Conservation (phyloP, 805 yeast genomes). For the Groenewaldozyma salmanticensis region DNA sequence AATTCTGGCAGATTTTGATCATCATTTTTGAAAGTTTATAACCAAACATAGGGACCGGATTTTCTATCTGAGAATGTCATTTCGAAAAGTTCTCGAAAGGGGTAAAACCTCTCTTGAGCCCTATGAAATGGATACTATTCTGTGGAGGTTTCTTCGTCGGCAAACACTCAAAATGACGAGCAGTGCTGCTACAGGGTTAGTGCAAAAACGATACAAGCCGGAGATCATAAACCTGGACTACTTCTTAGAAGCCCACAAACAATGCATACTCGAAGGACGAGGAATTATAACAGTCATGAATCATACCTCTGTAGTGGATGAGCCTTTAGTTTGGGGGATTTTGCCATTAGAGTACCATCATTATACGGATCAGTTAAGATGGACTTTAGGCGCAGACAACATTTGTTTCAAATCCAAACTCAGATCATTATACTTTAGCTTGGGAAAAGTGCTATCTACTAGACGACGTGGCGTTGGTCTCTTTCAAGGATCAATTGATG, state of each 20-base stretch:
- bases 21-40: too few species aligned
- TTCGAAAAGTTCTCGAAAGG: slow-evolving; percentile 12
- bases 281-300: slow-evolving; percentile 82
- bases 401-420: slow-evolving; percentile 51
- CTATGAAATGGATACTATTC: slow-evolving; percentile 46
- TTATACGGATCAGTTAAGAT: slow-evolving; percentile 60
- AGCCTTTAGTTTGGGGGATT: slow-evolving; percentile 82
- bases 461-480: slow-evolving; percentile 89
- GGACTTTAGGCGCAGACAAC: slow-evolving; percentile 94
- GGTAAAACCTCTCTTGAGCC: slow-evolving; percentile 63
- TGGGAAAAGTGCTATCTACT: slow-evolving; percentile 84
- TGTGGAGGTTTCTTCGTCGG: slow-evolving; percentile 64
- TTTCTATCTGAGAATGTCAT: slow-evolving; percentile 18
- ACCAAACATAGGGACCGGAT: too few species aligned
- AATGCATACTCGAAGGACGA: slow-evolving; percentile 57
- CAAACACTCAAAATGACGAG: slow-evolving; percentile 61
- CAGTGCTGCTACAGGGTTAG: slow-evolving; percentile 49
- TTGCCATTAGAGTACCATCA: slow-evolving; percentile 61
- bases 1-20: too few species aligned
- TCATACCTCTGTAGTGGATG: slow-evolving; percentile 66
- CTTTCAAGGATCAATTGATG: slow-evolving; percentile 83
- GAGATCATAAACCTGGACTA: slow-evolving; percentile 51
- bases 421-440: slow-evolving; percentile 49
- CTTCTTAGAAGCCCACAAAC: slow-evolving; percentile 53
- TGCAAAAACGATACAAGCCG: slow-evolving; percentile 57